A percentile compares a stretch with the other conserved stretches of the same genome.
phyloP scores from a whole-genome alignment of 129 eudicot species.

The sunflower (Helianthus annuus) region DNA sequence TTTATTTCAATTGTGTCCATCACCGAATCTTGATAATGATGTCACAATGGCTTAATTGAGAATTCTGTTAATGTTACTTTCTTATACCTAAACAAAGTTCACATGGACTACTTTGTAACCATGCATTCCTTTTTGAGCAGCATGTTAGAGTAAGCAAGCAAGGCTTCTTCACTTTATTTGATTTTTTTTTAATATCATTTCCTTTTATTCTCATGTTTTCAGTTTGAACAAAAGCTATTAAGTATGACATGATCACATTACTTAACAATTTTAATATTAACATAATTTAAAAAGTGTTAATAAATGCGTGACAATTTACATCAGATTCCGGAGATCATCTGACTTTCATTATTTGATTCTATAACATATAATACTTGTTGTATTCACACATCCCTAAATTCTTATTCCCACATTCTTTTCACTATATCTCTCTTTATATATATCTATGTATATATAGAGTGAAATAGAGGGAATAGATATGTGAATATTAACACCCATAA shows the following conservation, averaged over 20 bases:
- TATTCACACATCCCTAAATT: too few relatives aligned
- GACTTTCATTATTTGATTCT: too few relatives aligned
- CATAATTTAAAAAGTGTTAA: background rate
- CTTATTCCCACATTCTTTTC: too few relatives aligned
- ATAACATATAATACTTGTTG: too few relatives aligned
- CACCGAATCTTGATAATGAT: slow-evolving; percentile 36
- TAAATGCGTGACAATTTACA: slow-evolving; percentile 5
- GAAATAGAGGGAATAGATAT: too few relatives aligned
- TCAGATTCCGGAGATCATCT: background rate
- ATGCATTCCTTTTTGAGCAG: slow-evolving; percentile 25
- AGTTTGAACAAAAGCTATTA: background rate
- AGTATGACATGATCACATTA: slow-evolving; percentile 1
- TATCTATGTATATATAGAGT: too few relatives aligned
- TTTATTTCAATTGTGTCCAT: slow-evolving; percentile 31
- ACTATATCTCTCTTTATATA: too few relatives aligned
- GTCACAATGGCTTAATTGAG: slow-evolving; percentile 33
- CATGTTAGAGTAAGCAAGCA: slow-evolving; percentile 22
- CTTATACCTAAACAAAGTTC: slow-evolving; percentile 34
- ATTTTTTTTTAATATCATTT: background rate
- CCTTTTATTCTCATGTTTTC: background rate
- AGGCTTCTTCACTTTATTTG: slow-evolving; percentile 9
- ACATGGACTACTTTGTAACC: slow-evolving; percentile 31
- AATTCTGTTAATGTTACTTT: slow-evolving; percentile 41
- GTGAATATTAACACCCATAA: too few relatives aligned
- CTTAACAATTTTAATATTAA: background rate